Base-by-base conservation (phyloP, 225 moss, liverwort and hornwort species). In the Physcomitrellopsis africana region DNA sequence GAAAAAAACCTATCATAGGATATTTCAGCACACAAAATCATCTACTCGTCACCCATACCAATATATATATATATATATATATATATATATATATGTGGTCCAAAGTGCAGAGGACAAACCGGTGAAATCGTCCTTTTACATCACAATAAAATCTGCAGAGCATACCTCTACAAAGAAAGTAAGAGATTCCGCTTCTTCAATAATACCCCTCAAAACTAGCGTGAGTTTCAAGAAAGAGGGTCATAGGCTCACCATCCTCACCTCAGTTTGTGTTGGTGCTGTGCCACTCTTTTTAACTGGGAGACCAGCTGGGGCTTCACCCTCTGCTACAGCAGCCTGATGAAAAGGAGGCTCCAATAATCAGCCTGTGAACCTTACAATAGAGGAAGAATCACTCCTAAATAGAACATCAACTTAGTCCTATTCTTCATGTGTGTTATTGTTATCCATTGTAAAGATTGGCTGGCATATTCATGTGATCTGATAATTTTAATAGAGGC, bases 291-390 rank as follows among this genome's bases (percentile, higher is more conserved):
- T 99, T 85, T 87, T 95, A 64, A 93, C 84, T 72, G 99, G 93
- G 69, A 99, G 92, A 78, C 99, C 99, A 79, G 93, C 82, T 74
- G 99, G 99, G 72, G 99, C 95, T 82, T 95, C 99, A 63, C 95
- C 99, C 77, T 95, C 93, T 70, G 95, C 99, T 83, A 93, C 93
- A 51, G 99, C 95, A 84, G 99, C 99, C 95, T 99, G 81, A 58
- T 44, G n/a, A 62, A 74, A 69, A 17, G 43, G 68, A 73, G 26
- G 69, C 65, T 70, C 74, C 56, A 54, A 69, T 37, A 43, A 19
- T 80, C 65, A 84, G 77, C 72, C 32, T 48, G 54, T 44, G 63
- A 58, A 70, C 29, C 70, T 62, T 51, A 62, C 26, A 23, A 22
- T 14, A 74, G 14, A 70, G 67, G 24, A 77, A 51, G 42, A 6